A percentile compares a stretch with the other conserved stretches of the same genome.
These are phyloP conservation scores for Alternaria sp. DNA, from an alignment of 2,329 filamentous ascomycete species.

Conservation along the genomic window DNA sequence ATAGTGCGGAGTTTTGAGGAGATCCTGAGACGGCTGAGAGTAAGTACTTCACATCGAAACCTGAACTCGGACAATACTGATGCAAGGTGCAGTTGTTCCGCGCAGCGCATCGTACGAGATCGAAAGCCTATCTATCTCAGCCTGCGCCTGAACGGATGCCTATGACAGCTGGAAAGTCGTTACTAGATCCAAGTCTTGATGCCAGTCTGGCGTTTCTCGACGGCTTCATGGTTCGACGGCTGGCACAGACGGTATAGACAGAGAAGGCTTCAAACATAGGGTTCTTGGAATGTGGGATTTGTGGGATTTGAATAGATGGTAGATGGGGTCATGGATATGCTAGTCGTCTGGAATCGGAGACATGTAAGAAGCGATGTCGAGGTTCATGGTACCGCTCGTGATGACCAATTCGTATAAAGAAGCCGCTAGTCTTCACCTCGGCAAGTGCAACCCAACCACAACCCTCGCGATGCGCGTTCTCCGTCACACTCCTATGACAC, in stretches of 20 bases:
- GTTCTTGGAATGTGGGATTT: too few relatives aligned
- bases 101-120: constrained; percentile 5
- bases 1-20: too few relatives aligned
- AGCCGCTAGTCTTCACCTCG: constrained; percentile 4
- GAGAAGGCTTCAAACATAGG: not conserved
- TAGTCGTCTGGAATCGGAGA: not conserved
- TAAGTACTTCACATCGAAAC: not conserved
- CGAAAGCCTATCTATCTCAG: constrained; percentile 10
- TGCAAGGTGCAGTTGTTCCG: constrained; percentile 9
- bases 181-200: constrained; percentile 2
- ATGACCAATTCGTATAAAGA: not conserved
- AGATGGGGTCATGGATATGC: too few relatives aligned
- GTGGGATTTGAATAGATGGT: too few relatives aligned
- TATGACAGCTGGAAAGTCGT: constrained; percentile 14
- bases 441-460: not conserved
- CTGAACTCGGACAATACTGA: not conserved
- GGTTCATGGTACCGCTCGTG: not conserved
- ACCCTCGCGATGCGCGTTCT: not conserved
- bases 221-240: constrained; percentile 3
- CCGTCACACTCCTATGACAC: not conserved
- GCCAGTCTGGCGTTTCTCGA: constrained; percentile 2
- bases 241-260: constrained; percentile 3
- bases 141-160: constrained; percentile 10
- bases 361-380: not conserved
- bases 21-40: too few relatives aligned